phyloP scores from a whole-genome alignment of 345 rosid genomes.

The Salix arbutifolia region DNA sequence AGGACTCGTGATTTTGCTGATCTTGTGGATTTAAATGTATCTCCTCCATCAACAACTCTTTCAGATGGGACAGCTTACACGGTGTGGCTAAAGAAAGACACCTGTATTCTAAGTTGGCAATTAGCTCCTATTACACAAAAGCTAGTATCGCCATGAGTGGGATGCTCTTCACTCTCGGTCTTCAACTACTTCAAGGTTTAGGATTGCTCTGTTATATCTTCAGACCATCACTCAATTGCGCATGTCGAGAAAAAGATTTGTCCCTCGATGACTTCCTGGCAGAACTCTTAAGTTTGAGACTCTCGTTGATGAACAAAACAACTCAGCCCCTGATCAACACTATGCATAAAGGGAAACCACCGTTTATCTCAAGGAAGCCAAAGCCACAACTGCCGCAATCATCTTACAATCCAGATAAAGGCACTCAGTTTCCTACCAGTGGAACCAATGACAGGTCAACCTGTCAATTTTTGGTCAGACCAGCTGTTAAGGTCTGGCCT shows the following conservation, averaged over 20 bases:
- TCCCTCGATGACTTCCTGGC: not conserved
- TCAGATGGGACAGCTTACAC: not conserved
- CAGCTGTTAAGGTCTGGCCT: too few species aligned
- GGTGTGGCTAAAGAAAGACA: too few species aligned
- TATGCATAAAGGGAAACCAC: too few species aligned
- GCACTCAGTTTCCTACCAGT: too few species aligned
- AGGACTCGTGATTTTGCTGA: not conserved
- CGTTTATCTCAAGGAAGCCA: too few species aligned
- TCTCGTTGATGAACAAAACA: not conserved
- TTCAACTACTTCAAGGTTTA: not conserved
- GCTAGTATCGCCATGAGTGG: not conserved
- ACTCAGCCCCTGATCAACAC: not conserved
- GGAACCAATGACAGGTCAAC: too few species aligned
- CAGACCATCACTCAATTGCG: not conserved
- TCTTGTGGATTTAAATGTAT: not conserved
- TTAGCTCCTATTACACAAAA: not conserved
- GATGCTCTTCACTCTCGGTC: not conserved
- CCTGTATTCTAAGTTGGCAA: not conserved
- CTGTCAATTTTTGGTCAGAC: too few species aligned
- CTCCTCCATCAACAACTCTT: not conserved
- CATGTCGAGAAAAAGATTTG: not conserved
- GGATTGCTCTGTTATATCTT: not conserved
- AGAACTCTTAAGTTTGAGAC: not conserved
- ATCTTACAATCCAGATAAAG: too few species aligned
- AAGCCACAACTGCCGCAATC: not conserved